phyloP scores from a whole-genome alignment of 2,329 filamentous ascomycete genomes.

The Exserohilum turcica region DNA sequence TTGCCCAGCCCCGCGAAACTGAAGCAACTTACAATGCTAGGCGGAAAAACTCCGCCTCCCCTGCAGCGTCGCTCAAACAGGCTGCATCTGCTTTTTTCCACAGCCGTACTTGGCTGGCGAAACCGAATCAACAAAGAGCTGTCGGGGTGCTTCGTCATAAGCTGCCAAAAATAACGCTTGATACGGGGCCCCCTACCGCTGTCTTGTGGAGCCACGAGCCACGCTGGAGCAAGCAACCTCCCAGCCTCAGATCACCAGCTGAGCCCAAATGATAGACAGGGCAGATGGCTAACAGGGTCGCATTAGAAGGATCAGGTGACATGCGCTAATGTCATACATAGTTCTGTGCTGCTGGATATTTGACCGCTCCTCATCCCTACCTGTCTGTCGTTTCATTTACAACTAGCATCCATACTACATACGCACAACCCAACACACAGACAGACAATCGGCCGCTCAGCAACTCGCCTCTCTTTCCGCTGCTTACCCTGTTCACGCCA shows the following conservation, averaged over 20 bases:
- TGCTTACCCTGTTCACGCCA: too few relatives aligned
- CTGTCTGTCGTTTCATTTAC: not conserved
- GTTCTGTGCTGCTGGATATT: conserved; percentile 1
- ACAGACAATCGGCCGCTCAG: too few relatives aligned
- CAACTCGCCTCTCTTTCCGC: too few relatives aligned
- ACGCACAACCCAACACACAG: too few relatives aligned
- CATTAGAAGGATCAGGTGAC: conserved; percentile 11
- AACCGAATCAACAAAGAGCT: not conserved
- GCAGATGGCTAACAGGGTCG: not conserved
- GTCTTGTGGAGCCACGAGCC: conserved; percentile 23
- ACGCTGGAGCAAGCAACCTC: conserved; percentile 5
- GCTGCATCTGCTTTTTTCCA: not conserved
- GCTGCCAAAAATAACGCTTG: conserved; percentile 21
- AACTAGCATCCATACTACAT: not conserved
- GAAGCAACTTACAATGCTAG: too few relatives aligned
- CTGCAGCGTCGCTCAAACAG: not conserved
- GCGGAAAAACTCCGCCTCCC: not conserved
- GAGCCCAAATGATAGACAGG: not conserved
- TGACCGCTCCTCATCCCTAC: not conserved
- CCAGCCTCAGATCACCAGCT: conserved; percentile 16
- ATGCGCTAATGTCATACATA: conserved; percentile 3
- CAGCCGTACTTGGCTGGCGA: not conserved
- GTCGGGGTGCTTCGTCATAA: conserved; percentile 12
- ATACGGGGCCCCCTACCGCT: conserved; percentile 19
- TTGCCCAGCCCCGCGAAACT: not conserved